These are phyloP conservation scores for Auriscalpium orientale DNA, from an alignment of 768 basidiomycete species.

Conservation along the genomic window DNA sequence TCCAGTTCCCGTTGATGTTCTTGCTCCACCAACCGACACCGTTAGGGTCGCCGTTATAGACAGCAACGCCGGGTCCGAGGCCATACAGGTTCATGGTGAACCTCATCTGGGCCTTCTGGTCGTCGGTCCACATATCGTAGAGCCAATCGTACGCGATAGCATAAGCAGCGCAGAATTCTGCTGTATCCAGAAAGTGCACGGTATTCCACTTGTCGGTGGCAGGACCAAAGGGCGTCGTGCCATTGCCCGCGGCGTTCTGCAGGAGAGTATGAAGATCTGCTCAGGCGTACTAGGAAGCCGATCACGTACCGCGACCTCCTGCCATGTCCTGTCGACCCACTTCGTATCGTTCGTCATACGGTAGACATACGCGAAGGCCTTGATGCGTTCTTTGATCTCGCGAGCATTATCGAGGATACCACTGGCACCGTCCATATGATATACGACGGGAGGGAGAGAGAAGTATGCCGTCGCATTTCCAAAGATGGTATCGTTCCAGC, in stretches of 20 bases:
- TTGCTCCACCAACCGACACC: constrained; percentile 74
- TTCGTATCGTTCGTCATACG: constrained; percentile 86
- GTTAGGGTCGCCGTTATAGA: constrained; percentile 34
- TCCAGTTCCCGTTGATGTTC: constrained; percentile 87
- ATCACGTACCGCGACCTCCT: constrained; percentile 68
- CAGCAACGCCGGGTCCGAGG: constrained; percentile 54
- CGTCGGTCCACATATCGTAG: constrained; percentile 71
- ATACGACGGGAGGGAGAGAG: constrained; percentile 53
- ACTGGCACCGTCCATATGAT: constrained; percentile 72
- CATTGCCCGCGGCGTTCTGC: constrained; percentile 72
- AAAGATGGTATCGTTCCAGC: constrained; percentile 91
- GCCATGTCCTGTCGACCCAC: constrained; percentile 83
- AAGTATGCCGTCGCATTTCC: constrained; percentile 77
- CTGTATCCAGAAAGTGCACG: constrained; percentile 84
- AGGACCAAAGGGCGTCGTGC: constrained; percentile 58
- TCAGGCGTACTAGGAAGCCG: not conserved
- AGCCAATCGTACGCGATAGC: constrained; percentile 97
- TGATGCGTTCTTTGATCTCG: constrained; percentile 83
- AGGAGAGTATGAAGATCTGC: not conserved
- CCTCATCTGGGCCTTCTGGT: constrained; percentile 64
- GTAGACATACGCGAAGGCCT: constrained; percentile 88
- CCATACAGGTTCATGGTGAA: constrained; percentile 73
- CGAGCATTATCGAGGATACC: constrained; percentile 91
- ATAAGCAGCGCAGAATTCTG: constrained; percentile 84
- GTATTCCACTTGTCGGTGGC: constrained; percentile 73